Evolutionary conservation across 2,329 filamentous ascomycete genomes (phyloP).

Genomic region (Sodiomyces alkalinus): DNA sequence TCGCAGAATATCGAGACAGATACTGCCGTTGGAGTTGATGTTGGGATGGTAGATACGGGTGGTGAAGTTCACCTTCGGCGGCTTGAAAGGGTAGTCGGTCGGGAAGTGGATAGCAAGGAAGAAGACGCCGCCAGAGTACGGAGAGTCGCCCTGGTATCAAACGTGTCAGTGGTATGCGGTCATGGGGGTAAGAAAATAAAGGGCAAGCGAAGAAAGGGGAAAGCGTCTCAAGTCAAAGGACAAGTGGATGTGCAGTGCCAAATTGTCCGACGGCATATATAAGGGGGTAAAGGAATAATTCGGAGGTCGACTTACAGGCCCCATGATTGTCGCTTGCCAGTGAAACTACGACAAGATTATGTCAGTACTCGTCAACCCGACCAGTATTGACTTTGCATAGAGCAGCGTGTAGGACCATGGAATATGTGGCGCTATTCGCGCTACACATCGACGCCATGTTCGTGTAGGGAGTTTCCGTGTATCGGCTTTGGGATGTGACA

Average conservation of each 20-base stretch:
- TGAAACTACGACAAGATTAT: conserved; percentile 58
- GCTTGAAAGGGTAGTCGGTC: conserved; percentile 99
- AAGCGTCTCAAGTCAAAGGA: neutral
- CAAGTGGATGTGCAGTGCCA: neutral
- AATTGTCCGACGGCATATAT: neutral
- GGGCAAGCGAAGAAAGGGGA: no score
- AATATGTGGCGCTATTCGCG: no score
- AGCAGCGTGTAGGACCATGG: no score
- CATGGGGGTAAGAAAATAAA: no score
- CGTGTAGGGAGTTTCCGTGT: no score
- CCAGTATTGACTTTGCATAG: neutral
- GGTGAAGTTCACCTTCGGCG: conserved; percentile 99
- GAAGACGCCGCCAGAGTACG: conserved; percentile 96
- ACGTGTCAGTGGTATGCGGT: neutral
- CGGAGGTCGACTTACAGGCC: conserved; percentile 57
- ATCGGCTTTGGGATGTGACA: no score
- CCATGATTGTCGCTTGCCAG: conserved; percentile 99
- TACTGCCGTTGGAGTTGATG: conserved; percentile 99
- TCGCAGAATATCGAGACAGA: conserved; percentile 94
- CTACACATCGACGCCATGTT: no score
- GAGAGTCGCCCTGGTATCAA: conserved; percentile 62
- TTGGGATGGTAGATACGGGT: conserved; percentile 99
- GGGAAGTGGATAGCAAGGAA: conserved; percentile 98
- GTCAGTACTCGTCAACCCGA: neutral
- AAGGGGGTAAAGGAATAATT: neutral